Evolutionary conservation across 2,329 filamentous ascomycete species (phyloP).

Genomic region (Fusarium sambucinum): DNA sequence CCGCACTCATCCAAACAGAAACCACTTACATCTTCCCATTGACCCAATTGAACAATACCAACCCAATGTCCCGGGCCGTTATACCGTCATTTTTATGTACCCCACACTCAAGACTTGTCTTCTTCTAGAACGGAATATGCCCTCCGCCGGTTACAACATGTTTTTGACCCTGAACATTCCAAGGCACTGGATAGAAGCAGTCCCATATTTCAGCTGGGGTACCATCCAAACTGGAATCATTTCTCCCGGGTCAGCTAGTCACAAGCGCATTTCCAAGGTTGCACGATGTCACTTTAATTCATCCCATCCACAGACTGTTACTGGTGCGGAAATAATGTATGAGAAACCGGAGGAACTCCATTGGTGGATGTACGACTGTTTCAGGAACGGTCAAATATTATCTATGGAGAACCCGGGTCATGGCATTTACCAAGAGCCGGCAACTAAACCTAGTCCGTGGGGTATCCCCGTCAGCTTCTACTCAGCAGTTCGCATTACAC

Average conservation of each 20-base stretch:
- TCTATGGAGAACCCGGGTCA: background rate
- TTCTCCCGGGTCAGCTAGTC: background rate
- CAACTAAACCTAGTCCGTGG: slow-evolving; percentile 4
- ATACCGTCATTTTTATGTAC: slow-evolving; percentile 9
- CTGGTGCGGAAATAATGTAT: background rate
- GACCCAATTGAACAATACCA: background rate
- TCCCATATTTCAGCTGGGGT: slow-evolving; percentile 8
- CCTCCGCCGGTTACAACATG: slow-evolving; percentile 12
- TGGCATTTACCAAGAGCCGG: background rate
- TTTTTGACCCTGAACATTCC: background rate
- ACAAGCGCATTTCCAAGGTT: background rate
- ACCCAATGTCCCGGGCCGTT: slow-evolving; percentile 12
- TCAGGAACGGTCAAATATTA: background rate
- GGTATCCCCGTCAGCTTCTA: slow-evolving; percentile 14
- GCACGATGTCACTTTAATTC: background rate
- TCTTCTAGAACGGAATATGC: slow-evolving; percentile 16
- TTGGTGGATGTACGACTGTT: background rate
- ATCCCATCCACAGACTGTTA: background rate
- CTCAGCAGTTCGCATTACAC: slow-evolving; percentile 3
- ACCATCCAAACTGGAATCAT: background rate
- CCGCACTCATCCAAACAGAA: background rate
- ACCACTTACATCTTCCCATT: background rate
- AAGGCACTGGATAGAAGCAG: background rate
- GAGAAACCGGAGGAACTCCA: background rate
- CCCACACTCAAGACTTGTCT: slow-evolving; percentile 17